Conservation (phyloP, 2,329 filamentous ascomycete genomes). For the Xylariaceae sp. region DNA sequence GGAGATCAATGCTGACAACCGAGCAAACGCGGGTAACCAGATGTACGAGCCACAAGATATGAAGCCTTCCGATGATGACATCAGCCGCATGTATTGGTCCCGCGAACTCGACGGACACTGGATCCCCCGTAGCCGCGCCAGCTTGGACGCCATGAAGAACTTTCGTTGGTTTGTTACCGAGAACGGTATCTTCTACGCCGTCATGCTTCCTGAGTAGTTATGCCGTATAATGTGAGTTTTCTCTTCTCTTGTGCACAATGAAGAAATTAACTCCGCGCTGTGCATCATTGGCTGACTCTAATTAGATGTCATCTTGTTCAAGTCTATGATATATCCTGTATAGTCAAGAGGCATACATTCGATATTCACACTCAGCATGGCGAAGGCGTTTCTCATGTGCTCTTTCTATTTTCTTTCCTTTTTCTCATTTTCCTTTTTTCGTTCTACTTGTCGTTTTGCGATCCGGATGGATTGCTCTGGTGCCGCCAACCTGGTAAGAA, state of each 20-base stretch:
- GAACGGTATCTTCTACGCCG: constrained; percentile 57
- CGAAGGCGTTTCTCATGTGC: neutral
- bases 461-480: neutral
- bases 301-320: neutral
- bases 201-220: constrained; percentile 42
- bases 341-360: neutral
- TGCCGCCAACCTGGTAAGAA: neutral
- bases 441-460: neutral
- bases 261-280: neutral
- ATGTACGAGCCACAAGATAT: constrained; percentile 57
- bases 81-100: constrained; percentile 55
- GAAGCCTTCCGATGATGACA: constrained; percentile 56
- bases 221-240: constrained; percentile 16
- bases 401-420: neutral
- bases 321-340: neutral
- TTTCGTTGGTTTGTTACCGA: constrained; percentile 56
- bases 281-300: neutral
- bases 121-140: constrained; percentile 54
- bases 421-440: neutral
- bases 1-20: constrained; percentile 44
- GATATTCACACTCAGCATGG: neutral
- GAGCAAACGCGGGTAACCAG: constrained; percentile 44
- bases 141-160: constrained; percentile 53
- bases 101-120: constrained; percentile 57
- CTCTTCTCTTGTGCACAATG: neutral